Conservation (phyloP, 345 rosid genomes). For the Kernera saxatilis region DNA sequence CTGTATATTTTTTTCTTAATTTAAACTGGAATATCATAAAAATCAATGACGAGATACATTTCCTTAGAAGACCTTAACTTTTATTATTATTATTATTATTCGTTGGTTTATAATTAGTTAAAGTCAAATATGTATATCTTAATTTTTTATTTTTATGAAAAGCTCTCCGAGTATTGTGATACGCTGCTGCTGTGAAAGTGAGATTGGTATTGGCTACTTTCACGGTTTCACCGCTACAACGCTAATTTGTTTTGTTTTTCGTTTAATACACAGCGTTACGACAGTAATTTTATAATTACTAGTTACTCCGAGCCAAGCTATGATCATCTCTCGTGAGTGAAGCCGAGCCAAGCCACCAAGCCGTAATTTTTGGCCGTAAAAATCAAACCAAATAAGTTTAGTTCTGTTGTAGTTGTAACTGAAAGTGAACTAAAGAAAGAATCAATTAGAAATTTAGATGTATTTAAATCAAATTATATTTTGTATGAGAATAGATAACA, state of each 20-base stretch:
- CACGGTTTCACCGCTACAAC: not conserved
- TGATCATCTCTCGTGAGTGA: not conserved
- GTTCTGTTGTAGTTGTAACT: no score
- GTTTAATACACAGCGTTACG: not conserved
- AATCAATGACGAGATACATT: not conserved
- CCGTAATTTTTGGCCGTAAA: not conserved
- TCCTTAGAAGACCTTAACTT: no score
- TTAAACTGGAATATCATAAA: not conserved
- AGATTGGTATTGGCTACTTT: not conserved
- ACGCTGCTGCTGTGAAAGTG: not conserved
- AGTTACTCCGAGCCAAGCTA: no score
- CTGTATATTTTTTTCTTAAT: not conserved
- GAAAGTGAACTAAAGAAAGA: no score
- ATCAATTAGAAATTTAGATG: no score
- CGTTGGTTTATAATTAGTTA: no score
- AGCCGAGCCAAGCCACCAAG: slow-evolving; percentile 5
- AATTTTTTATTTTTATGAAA: no score
- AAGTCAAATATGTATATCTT: no score
- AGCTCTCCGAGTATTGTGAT: not conserved
- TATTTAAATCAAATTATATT: no score
- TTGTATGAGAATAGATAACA: no score
- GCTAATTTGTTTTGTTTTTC: not conserved
- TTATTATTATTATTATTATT: no score
- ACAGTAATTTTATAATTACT: not conserved
- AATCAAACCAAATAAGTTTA: no score